Evolutionary conservation across 2,329 filamentous ascomycete genomes (phyloP).

Genomic region (Penicillium carneum): DNA sequence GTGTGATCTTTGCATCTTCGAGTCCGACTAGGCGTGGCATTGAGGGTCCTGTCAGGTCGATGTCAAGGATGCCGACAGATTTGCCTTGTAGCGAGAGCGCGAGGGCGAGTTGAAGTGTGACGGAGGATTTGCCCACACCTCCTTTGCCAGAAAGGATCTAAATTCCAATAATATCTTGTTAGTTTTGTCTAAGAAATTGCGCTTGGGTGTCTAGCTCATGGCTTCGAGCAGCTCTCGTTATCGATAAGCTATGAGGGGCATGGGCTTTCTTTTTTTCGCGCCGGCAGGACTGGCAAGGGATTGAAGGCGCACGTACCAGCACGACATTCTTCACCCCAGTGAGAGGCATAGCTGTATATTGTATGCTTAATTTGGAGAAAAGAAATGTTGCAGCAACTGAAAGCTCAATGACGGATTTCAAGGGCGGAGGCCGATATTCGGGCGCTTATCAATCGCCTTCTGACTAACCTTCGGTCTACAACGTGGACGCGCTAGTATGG

Average conservation of each 20-base stretch:
- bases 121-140: constrained; percentile 94
- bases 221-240: constrained; percentile 38
- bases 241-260: constrained; percentile 49
- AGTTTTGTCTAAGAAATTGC: not conserved
- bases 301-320: constrained; percentile 43
- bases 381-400: constrained; percentile 6
- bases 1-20: constrained; percentile 85
- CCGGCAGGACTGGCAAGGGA: not conserved
- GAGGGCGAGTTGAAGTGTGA: constrained; percentile 94
- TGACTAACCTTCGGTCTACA: constrained; percentile 26
- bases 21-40: constrained; percentile 94
- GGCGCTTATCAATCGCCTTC: constrained; percentile 39
- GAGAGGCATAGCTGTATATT: constrained; percentile 46
- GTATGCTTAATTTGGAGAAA: constrained; percentile 1
- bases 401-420: constrained; percentile 16
- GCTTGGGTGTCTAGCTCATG: not conserved
- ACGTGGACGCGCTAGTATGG: not conserved
- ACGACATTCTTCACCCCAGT: constrained; percentile 55
- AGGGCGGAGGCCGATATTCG: constrained; percentile 33
- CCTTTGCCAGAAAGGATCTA: constrained; percentile 91
- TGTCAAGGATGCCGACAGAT: constrained; percentile 91
- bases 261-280: constrained; percentile 23
- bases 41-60: constrained; percentile 93
- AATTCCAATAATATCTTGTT: constrained; percentile 14
- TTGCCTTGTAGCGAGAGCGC: constrained; percentile 84